Base-by-base conservation (phyloP, 2,329 filamentous ascomycete genomes). In the Fusarium sambucinum region DNA sequence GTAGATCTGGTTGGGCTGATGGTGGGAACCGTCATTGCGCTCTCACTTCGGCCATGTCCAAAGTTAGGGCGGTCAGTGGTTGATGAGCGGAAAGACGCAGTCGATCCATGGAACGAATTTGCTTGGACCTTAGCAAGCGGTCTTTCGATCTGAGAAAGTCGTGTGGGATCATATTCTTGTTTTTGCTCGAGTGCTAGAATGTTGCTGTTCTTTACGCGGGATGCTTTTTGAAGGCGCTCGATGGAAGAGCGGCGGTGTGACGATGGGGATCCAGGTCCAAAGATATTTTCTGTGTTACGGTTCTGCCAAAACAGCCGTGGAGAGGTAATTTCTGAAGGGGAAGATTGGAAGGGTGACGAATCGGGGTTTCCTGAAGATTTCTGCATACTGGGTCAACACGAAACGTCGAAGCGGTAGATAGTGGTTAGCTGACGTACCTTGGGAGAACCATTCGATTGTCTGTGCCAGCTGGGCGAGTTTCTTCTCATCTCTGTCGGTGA, bases 171-270 rank as follows among this genome's bases (percentile, higher is more conserved):
- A 83, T 97, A 97, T 82, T 96, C 92, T 78, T 94, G 89, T 81
- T 94, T 94, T 77, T 94, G 91, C 81, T 97, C 94, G 56, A 94
- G 91, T 41, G 93, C 94, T 77, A 97, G 93, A 85, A 98, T 97
- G 82, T 91, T 97, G 86, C 95, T 97, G 83, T 97, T 98, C 86
- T 95, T 97, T 75, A 99, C 96, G 63, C 96, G 92, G 56, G 95
- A 97, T 32, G 94, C 94, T 78, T 91, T 93, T 82, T 97, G 96
- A 62, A 99, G 86, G 76, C 94, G 94, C 85, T 99, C 96, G 71
- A 99, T 94, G 19, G 95, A 98, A 45, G 93, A 92, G 76, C 95
- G 90, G 75, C 93, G 92, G 59, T 89, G 90, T 23, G 92, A 89
- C 45, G 91, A 90, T 10, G 90, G 88, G 13, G 91, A 89, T 42